Evolutionary conservation across 805 yeast species (phyloP), one percentile per base, ranked within the genome.

Genomic region (Metschnikowia drakensbergensis): DNA sequence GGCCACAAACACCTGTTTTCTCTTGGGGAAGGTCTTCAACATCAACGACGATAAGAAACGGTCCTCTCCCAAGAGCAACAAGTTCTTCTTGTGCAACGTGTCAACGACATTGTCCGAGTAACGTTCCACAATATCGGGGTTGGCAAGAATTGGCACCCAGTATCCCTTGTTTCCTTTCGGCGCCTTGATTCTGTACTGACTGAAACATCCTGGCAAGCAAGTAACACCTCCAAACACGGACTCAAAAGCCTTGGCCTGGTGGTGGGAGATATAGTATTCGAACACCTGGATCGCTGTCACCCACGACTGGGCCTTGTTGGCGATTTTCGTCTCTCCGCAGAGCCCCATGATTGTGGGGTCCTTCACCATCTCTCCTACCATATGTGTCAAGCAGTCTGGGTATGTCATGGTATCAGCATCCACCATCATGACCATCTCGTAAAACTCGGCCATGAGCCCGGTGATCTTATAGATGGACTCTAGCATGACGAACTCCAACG

Each of bases 181-280:
- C 0, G 96, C 75, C 66, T 90, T 90, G 63, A 90, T 87, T 58
- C 97, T 79, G 63, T 91, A 90, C 83, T 90, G 85, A 52, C 88
- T 85, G 75, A 90, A 90, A 74, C 97, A 90, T 35, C 97, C 97
- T 0, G 97, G 97, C 52, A 90, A 76, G 77, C 97, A 90, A 0
- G 97, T 90, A 11, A 90, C 97, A 57, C 94, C 85, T 50, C 96
- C 96, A 66, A 90, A 90, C 1, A 86, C 91, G n/a, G 96, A 84
- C 68, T 90, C 97, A 66, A 90, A 90, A 0, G 96, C 96, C 66
- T 90, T 90, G 1, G 96, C 82, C 63, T 88, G 96, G 69, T 90
- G 97, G 68, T 90, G 97, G 4, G 96, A 89, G 54, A 90, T 87
- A 67, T 84, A 90, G 65, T 90, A 90, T 61, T 90, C 97, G 65